These are phyloP conservation scores for Cicer yamashitae DNA, from an alignment of 306 rosid species.

Conservation along the genomic window DNA sequence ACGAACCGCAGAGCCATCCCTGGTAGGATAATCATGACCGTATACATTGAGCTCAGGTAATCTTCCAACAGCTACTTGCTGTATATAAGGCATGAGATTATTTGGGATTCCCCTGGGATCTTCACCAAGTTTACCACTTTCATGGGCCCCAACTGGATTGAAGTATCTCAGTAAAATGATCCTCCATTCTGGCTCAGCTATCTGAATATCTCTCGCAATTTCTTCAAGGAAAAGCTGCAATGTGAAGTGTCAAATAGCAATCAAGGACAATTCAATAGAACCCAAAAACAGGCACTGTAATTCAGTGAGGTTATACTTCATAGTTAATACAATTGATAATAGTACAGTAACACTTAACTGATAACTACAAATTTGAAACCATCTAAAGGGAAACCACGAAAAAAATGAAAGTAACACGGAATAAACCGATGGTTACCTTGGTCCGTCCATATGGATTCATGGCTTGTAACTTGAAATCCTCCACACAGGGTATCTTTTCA, in stretches of 20 bases:
- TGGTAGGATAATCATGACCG: slow-evolving; percentile 87
- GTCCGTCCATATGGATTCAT: slow-evolving; percentile 95
- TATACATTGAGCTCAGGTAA: slow-evolving; percentile 84
- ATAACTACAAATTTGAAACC: background rate
- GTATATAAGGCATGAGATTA: slow-evolving; percentile 94
- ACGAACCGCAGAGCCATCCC: slow-evolving; percentile 90
- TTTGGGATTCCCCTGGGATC: slow-evolving; percentile 95
- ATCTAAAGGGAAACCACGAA: background rate
- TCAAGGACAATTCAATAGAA: slow-evolving; percentile 25
- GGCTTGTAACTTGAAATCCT: slow-evolving; percentile 73
- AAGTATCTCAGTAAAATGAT: slow-evolving; percentile 85
- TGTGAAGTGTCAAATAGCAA: slow-evolving; percentile 21
- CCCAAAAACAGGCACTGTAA: slow-evolving; percentile 25
- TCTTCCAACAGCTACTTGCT: slow-evolving; percentile 96
- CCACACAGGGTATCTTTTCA: slow-evolving; percentile 79
- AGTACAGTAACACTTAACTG: background rate
- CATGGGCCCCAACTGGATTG: slow-evolving; percentile 97
- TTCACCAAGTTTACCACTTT: slow-evolving; percentile 94
- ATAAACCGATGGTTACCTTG: slow-evolving; percentile 57
- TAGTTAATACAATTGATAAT: slow-evolving; percentile 1
- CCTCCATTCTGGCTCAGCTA: slow-evolving; percentile 86
- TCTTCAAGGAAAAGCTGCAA: slow-evolving; percentile 87
- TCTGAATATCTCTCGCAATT: slow-evolving; percentile 81
- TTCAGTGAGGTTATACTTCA: background rate
- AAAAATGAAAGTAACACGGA: background rate